These are phyloP conservation scores for Moringa oleifera DNA, from an alignment of 345 rosid species.

Conservation along the genomic window DNA sequence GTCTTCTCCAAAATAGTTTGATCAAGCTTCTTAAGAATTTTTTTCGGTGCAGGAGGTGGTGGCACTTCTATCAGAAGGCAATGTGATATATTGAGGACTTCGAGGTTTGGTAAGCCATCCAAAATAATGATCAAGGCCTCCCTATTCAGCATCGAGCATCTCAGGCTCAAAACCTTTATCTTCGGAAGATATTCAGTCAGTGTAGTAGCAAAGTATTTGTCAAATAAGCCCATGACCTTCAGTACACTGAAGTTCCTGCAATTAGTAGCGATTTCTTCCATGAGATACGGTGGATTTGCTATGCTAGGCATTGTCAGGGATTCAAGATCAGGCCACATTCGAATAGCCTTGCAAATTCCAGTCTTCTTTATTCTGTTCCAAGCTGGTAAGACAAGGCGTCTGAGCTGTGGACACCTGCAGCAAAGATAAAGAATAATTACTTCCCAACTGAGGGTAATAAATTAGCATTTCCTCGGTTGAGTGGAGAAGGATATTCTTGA, in stretches of 20 bases:
- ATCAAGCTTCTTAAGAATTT: constrained; percentile 45
- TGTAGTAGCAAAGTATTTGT: constrained; percentile 41
- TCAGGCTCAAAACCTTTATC: constrained; percentile 58
- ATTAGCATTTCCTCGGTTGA: not conserved
- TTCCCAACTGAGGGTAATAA: not conserved
- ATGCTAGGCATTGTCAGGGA: constrained; percentile 93
- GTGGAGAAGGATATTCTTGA: too few species aligned
- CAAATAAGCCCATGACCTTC: constrained; percentile 81
- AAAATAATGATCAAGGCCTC: constrained; percentile 59
- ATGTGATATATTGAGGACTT: constrained; percentile 83
- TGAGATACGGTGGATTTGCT: constrained; percentile 51
- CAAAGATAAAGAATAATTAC: not conserved
- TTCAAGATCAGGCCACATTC: constrained; percentile 66
- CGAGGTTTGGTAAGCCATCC: constrained; percentile 47
- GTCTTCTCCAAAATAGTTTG: constrained; percentile 44
- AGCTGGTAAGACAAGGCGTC: constrained; percentile 70
- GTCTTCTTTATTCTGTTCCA: constrained; percentile 78
- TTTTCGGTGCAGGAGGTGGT: constrained; percentile 32
- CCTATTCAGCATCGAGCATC: constrained; percentile 48
- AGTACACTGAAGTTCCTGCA: constrained; percentile 62
- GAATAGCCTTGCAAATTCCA: constrained; percentile 68
- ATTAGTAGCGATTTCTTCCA: constrained; percentile 63
- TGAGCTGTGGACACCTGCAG: constrained; percentile 60
- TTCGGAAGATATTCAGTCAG: constrained; percentile 40
- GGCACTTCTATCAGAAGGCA: constrained; percentile 49